A percentile compares a stretch with the other conserved stretches of the same genome.
phyloP scores from a whole-genome alignment of 1,284 basidiomycete species.

The Taiwanofungus camphoratus region DNA sequence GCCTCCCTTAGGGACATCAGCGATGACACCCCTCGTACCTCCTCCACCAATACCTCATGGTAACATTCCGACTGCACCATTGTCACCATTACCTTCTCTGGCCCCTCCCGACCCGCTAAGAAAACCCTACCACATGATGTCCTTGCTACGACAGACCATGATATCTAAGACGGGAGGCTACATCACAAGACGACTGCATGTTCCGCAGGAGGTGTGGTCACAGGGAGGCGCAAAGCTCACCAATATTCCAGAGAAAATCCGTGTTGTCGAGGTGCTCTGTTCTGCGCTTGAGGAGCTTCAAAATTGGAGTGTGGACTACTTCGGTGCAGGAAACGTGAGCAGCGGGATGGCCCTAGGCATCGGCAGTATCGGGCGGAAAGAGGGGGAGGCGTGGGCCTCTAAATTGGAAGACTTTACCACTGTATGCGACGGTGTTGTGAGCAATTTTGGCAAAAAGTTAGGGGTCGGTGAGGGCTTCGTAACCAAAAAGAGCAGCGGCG shows the following conservation, averaged over 20 bases:
- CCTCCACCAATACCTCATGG: constrained; percentile 46
- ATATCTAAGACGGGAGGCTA: constrained; percentile 81
- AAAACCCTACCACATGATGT: constrained; percentile 90
- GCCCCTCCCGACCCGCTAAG: constrained; percentile 71
- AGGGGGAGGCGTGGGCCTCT: constrained; percentile 66
- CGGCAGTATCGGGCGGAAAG: constrained; percentile 60
- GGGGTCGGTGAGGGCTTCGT: constrained; percentile 82
- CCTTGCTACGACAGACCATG: constrained; percentile 76
- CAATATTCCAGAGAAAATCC: constrained; percentile 80
- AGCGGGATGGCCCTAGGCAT: constrained; percentile 68
- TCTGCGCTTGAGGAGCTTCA: constrained; percentile 74
- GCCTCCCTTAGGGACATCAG: constrained; percentile 28
- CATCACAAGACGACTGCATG: constrained; percentile 81
- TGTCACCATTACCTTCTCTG: constrained; percentile 64
- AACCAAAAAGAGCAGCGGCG: constrained; percentile 70
- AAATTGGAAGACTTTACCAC: constrained; percentile 67
- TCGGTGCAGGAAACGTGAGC: constrained; percentile 73
- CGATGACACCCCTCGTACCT: constrained; percentile 37
- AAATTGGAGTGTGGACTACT: constrained; percentile 57
- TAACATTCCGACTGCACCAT: constrained; percentile 64
- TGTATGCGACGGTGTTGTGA: constrained; percentile 82
- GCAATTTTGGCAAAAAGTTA: constrained; percentile 84
- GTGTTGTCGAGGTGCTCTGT: constrained; percentile 75
- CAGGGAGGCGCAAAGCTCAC: constrained; percentile 80
- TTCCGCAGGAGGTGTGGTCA: constrained; percentile 88